Conservation (phyloP, 2,329 filamentous ascomycete genomes). For the Fusarium protoensiforme region DNA sequence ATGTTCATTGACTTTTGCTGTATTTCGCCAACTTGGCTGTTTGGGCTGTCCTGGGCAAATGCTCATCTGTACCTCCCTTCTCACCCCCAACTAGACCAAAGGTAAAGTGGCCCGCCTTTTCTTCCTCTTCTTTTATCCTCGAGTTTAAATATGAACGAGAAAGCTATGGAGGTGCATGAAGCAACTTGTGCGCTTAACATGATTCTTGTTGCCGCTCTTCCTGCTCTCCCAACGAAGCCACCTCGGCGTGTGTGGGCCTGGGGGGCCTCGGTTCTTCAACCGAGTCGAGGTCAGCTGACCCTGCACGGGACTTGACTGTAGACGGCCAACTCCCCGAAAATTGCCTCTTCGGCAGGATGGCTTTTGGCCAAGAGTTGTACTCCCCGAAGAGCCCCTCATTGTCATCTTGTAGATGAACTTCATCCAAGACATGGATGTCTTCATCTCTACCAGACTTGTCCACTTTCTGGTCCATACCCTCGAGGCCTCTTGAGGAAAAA, state of each 20-base stretch:
- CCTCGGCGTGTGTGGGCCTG: neutral
- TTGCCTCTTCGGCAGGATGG: neutral
- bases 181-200: neutral
- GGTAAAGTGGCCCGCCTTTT: neutral
- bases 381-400: slow-evolving; percentile 14
- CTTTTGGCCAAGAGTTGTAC: neutral
- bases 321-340: slow-evolving; percentile 19
- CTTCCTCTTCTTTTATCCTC: neutral
- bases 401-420: neutral
- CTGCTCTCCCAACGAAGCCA: neutral
- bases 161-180: neutral
- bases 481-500: neutral
- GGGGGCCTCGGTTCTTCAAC: neutral
- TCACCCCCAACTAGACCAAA: neutral
- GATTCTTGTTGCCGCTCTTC: neutral
- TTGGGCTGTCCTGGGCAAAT: neutral
- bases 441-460: neutral
- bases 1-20: neutral
- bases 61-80: neutral
- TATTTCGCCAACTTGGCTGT: neutral
- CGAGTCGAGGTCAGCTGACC: slow-evolving; percentile 15
- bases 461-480: neutral
- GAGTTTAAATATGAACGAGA: neutral
- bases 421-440: neutral
- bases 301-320: neutral